These are phyloP conservation scores for Chrysophaeum taylorii DNA, from an alignment of 352 stramenopile genomes.

Conservation along the genomic window DNA sequence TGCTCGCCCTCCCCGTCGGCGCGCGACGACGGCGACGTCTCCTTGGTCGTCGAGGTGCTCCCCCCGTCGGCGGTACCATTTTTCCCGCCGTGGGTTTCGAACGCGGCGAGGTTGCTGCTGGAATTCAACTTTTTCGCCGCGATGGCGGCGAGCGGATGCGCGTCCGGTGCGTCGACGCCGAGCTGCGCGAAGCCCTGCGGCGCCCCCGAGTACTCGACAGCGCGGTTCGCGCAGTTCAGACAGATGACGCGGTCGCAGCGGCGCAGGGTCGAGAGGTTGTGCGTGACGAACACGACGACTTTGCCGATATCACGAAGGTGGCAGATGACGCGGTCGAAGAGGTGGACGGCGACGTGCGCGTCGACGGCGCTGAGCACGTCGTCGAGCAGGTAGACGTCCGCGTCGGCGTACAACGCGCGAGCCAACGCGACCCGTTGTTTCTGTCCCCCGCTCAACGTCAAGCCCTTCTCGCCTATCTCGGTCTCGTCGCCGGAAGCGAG, in stretches of 20 bases:
- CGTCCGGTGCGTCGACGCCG: neutral
- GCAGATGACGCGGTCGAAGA: slow-evolving; percentile 85
- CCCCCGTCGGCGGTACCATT: too few relatives aligned
- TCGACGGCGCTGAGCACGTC: slow-evolving; percentile 91
- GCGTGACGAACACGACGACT: slow-evolving; percentile 79
- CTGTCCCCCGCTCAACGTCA: slow-evolving; percentile 92
- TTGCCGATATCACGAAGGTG: slow-evolving; percentile 42
- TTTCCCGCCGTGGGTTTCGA: too few relatives aligned
- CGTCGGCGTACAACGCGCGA: slow-evolving; percentile 77
- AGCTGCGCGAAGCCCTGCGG: slow-evolving; percentile 56
- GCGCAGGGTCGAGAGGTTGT: slow-evolving; percentile 80
- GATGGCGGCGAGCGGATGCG: neutral
- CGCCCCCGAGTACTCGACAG: slow-evolving; percentile 59
- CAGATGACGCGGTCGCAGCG: slow-evolving; percentile 51
- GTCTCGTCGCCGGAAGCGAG: slow-evolving; percentile 80
- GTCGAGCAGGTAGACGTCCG: slow-evolving; percentile 89
- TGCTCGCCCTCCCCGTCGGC: neutral
- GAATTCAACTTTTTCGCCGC: neutral
- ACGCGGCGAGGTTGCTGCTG: too few relatives aligned
- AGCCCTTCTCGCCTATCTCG: slow-evolving; percentile 94
- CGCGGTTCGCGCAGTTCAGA: slow-evolving; percentile 55
- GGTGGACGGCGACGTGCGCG: slow-evolving; percentile 81
- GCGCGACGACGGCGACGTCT: neutral
- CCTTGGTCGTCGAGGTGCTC: neutral
- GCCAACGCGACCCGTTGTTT: slow-evolving; percentile 79